Conservation (phyloP, 768 basidiomycete species). For the Phlebiopsis flavidoalba region DNA sequence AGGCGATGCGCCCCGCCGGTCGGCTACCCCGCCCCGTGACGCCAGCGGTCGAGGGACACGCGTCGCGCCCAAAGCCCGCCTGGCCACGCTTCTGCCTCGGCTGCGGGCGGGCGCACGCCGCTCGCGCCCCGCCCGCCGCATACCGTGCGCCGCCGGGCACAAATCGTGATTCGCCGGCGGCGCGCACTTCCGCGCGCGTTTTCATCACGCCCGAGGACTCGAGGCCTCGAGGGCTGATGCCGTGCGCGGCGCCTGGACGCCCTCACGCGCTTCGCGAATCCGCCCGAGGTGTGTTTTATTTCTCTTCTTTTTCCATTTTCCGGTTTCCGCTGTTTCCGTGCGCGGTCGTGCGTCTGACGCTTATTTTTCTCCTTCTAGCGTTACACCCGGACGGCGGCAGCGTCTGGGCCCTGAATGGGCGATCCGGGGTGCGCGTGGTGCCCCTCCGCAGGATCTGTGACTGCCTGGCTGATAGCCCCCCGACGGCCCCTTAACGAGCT, state of each 20-base stretch:
- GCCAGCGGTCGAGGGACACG: slow-evolving; percentile 27
- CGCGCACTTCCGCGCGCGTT: slow-evolving; percentile 65
- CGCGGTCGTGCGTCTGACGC: slow-evolving; percentile 7
- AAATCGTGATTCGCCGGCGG: slow-evolving; percentile 86
- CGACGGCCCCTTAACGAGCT: background rate
- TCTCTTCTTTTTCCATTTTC: too few relatives aligned
- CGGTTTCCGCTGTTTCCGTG: too few relatives aligned
- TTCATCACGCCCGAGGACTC: slow-evolving; percentile 68
- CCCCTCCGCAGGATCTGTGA: background rate
- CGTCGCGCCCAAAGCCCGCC: slow-evolving; percentile 16
- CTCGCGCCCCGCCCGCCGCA: slow-evolving; percentile 30
- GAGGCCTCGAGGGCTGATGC: slow-evolving; percentile 57
- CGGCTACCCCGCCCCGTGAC: slow-evolving; percentile 32
- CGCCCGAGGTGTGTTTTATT: slow-evolving; percentile 36
- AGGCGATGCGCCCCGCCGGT: slow-evolving; percentile 19
- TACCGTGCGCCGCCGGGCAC: slow-evolving; percentile 73
- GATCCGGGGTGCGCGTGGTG: background rate
- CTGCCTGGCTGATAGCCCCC: background rate
- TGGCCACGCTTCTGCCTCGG: slow-evolving; percentile 12
- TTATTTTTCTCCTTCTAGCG: slow-evolving; percentile 30
- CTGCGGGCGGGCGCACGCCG: slow-evolving; percentile 5
- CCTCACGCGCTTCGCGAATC: slow-evolving; percentile 41
- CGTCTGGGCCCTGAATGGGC: slow-evolving; percentile 42
- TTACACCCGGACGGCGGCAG: slow-evolving; percentile 50
- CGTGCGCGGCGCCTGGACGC: slow-evolving; percentile 54